Conservation (phyloP, 345 rosid species). For the Chamaenerion angustifolium region DNA sequence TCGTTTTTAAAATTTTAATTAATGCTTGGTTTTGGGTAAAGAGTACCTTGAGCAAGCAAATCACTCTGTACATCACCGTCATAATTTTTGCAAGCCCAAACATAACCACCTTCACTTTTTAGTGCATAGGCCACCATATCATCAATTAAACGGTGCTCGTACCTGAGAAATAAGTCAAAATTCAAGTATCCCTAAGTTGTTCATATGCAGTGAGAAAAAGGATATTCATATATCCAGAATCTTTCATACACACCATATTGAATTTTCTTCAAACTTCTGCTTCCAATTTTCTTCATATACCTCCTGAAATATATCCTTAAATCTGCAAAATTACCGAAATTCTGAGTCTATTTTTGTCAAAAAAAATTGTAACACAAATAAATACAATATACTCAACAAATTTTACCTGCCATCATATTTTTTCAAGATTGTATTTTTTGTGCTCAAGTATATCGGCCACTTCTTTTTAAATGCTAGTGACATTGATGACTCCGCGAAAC, state of each 20-base stretch:
- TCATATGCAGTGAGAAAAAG: background rate
- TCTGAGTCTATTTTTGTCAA: slow-evolving; percentile 4
- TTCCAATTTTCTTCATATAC: slow-evolving; percentile 88
- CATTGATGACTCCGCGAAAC: slow-evolving; percentile 96
- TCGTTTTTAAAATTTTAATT: background rate
- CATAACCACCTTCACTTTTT: slow-evolving; percentile 97
- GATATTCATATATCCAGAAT: background rate
- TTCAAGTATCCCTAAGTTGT: slow-evolving; percentile 3
- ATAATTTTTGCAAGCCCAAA: slow-evolving; percentile 98
- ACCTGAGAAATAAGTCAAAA: slow-evolving; percentile 36
- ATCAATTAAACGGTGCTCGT: slow-evolving; percentile 96
- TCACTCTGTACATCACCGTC: slow-evolving; percentile 99
- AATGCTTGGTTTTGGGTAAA: background rate
- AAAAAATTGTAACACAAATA: no score
- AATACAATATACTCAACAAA: background rate
- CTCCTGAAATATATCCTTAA: slow-evolving; percentile 93
- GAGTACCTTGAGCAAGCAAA: slow-evolving; percentile 92
- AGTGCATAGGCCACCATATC: slow-evolving; percentile 96
- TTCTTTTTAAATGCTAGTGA: slow-evolving; percentile 66
- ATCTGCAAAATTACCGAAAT: slow-evolving; percentile 32
- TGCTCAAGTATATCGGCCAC: slow-evolving; percentile 95
- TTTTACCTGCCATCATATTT: slow-evolving; percentile 98
- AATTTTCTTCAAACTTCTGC: slow-evolving; percentile 77
- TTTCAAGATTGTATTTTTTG: slow-evolving; percentile 93
- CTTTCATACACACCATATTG: slow-evolving; percentile 52